These are phyloP conservation scores for Wickerhamomyces strasburgensis DNA, from an alignment of 805 yeast species.

Conservation along the genomic window DNA sequence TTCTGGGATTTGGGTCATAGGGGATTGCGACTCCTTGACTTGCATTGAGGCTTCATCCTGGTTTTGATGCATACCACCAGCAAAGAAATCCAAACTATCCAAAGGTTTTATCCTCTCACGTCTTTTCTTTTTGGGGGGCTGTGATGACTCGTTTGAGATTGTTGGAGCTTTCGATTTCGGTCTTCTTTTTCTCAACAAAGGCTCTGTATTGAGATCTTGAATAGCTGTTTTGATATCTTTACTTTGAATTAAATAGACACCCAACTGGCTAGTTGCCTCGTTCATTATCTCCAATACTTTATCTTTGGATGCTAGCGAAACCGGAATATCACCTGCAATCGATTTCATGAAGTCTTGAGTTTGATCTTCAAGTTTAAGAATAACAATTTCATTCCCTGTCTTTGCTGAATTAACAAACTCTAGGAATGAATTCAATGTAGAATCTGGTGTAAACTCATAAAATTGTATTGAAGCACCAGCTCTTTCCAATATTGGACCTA, in stretches of 20 bases:
- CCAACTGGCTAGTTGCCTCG: conserved; percentile 8
- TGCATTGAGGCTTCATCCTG: conserved; percentile 3
- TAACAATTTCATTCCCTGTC: too few relatives aligned
- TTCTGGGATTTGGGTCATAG: background rate
- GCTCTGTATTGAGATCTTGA: conserved; percentile 11
- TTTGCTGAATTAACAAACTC: background rate
- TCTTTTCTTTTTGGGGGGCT: conserved; percentile 11
- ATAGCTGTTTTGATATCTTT: conserved; percentile 28
- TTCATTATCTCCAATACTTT: background rate
- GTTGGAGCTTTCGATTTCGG: conserved; percentile 4
- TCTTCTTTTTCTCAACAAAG: conserved; percentile 12
- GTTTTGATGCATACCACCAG: conserved; percentile 32
- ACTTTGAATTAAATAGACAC: conserved; percentile 18
- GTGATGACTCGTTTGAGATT: background rate
- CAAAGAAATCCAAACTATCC: conserved; percentile 34
- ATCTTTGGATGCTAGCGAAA: background rate
- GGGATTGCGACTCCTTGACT: background rate
- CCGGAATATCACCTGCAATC: background rate
- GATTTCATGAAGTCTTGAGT: background rate
- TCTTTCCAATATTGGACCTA: conserved; percentile 21
- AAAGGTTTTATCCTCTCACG: conserved; percentile 27
- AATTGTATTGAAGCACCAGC: conserved; percentile 21
- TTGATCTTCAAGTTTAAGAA: too few relatives aligned
- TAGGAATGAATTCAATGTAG: background rate
- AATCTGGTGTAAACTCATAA: background rate